A percentile compares a stretch with the other conserved stretches of the same genome.
Evolutionary conservation across 164 flowering plant species (phyloP).

Genomic region (Vitis rotundifolia): DNA sequence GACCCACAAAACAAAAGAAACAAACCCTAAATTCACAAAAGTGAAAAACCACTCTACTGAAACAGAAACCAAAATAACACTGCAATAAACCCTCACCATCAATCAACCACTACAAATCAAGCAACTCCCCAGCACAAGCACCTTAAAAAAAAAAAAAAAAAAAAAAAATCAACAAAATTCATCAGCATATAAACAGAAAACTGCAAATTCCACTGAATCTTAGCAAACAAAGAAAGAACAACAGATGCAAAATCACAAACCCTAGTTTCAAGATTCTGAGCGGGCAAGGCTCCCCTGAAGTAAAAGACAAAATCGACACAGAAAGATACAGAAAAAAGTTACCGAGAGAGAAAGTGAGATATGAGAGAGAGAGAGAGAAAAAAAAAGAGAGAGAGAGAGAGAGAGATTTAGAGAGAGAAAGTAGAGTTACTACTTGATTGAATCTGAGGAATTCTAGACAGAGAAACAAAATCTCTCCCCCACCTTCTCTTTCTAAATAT

Average conservation of each 20-base stretch:
- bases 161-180: background rate
- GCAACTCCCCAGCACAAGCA: too few species aligned
- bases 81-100: too few species aligned
- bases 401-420: background rate
- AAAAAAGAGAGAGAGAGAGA: background rate
- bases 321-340: background rate
- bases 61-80: too few species aligned
- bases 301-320: conserved; percentile 12
- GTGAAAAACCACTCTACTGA: too few species aligned
- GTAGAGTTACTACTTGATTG: conserved; percentile 11
- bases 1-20: too few species aligned
- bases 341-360: background rate
- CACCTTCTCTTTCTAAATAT: background rate
- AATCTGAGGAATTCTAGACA: conserved; percentile 8
- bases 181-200: background rate
- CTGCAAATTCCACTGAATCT: background rate
- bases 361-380: background rate
- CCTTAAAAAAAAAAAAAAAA: too few species aligned
- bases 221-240: background rate
- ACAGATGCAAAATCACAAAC: conserved; percentile 6
- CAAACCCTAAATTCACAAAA: too few species aligned
- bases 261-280: background rate
- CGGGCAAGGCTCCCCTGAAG: background rate
- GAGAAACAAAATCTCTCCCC: background rate
- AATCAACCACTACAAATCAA: too few species aligned